phyloP scores from a whole-genome alignment of 108 stramenopile species.

The Fragilaria crotonensis region DNA sequence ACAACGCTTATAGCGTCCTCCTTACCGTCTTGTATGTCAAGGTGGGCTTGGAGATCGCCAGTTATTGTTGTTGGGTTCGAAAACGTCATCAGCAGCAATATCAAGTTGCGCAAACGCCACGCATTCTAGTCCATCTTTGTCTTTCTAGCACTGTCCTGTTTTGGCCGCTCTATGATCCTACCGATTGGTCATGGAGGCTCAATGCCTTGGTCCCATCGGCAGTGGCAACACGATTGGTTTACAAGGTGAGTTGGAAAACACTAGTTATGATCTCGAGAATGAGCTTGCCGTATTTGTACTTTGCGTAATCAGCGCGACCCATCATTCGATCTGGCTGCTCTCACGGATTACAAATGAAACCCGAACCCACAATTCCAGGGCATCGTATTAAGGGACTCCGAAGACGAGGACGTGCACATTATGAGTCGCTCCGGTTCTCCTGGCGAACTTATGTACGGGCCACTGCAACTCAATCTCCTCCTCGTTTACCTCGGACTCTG shows the following conservation, averaged over 20 bases:
- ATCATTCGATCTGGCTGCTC: too few relatives aligned
- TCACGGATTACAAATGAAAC: conserved; percentile 11
- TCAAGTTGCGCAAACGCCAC: conserved; percentile 34
- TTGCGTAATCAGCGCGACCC: too few relatives aligned
- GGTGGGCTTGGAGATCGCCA: conserved; percentile 24
- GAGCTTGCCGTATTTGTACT: too few relatives aligned
- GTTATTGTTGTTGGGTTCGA: conserved; percentile 23
- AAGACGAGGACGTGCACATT: conserved; percentile 46
- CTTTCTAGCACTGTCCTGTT: conserved; percentile 40
- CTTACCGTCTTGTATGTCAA: conserved; percentile 42
- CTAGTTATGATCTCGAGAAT: too few relatives aligned
- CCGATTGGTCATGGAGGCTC: conserved; percentile 58
- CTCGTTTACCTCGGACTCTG: conserved; percentile 39
- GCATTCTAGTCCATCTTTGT: conserved; percentile 46
- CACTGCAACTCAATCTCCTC: conserved; percentile 44
- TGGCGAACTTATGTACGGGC: conserved; percentile 48
- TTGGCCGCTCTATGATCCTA: conserved; percentile 47
- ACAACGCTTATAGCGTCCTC: conserved; percentile 34
- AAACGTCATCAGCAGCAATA: conserved; percentile 8
- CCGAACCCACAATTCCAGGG: too few relatives aligned
- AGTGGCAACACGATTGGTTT: conserved; percentile 30
- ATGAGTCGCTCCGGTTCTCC: conserved; percentile 52
- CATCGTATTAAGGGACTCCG: conserved; percentile 34
- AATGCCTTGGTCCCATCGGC: conserved; percentile 56
- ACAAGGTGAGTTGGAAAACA: conserved; percentile 28